phyloP scores from a whole-genome alignment of 2,329 filamentous ascomycete species.

The Mariannaea elegans region DNA sequence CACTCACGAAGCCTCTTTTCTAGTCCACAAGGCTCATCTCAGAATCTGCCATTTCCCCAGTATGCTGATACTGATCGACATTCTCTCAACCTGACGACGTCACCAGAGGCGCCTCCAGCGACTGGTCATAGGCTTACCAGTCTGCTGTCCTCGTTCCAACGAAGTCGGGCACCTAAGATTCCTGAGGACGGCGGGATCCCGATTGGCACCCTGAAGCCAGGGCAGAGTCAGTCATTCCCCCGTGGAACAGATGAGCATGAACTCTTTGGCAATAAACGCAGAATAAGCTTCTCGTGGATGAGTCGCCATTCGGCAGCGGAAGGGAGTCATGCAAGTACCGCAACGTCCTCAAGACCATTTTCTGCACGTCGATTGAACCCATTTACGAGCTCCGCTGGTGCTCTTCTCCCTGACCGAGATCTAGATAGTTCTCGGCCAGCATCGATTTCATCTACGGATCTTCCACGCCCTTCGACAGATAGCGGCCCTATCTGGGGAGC shows the following conservation, averaged over 20 bases:
- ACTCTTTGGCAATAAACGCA: conserved; percentile 60
- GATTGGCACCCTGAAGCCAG: conserved; percentile 73
- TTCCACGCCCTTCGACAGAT: conserved; percentile 82
- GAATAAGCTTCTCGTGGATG: conserved; percentile 70
- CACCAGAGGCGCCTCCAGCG: conserved; percentile 48
- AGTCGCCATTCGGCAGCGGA: conserved; percentile 62
- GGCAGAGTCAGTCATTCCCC: conserved; percentile 82
- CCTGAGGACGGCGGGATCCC: conserved; percentile 61
- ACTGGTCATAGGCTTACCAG: conserved; percentile 53
- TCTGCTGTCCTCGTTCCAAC: conserved; percentile 68
- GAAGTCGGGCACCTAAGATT: conserved; percentile 69
- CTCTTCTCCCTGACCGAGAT: conserved; percentile 63
- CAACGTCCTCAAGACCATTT: conserved; percentile 47
- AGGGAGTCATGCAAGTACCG: conserved; percentile 38
- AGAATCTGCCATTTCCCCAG: conserved; percentile 64
- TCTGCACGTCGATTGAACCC: conserved; percentile 56
- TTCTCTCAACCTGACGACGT: conserved; percentile 51
- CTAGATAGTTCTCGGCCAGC: conserved; percentile 70
- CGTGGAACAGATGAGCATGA: conserved; percentile 66
- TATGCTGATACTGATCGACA: conserved; percentile 59
- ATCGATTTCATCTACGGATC: conserved; percentile 74
- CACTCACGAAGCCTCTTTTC: conserved; percentile 66
- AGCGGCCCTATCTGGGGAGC: conserved; percentile 79
- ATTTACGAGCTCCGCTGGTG: conserved; percentile 59
- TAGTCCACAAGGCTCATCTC: conserved; percentile 69